Evolutionary conservation across 228 moss, liverwort and hornwort species (phyloP).

Genomic region (Sphagnum magellanicum): DNA sequence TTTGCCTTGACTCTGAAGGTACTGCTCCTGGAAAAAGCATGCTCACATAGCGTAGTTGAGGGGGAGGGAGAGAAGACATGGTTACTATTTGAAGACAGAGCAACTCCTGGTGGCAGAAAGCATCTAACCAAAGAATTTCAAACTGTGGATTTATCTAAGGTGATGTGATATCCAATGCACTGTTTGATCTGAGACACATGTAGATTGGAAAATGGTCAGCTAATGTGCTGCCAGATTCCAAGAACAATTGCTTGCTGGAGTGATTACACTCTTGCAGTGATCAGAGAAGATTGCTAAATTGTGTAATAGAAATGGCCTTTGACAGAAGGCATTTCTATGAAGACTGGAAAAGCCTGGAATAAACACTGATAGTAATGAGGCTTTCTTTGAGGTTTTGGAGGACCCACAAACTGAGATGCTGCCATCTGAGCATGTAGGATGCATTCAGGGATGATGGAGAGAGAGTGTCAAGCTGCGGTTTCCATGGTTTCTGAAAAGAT

Average conservation of each 20-base stretch:
- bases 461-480: constrained; percentile 2
- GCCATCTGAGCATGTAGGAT: neutral
- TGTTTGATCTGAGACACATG: too few species aligned
- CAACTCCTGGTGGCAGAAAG: too few species aligned
- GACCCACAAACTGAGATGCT: neutral
- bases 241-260: neutral
- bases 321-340: neutral
- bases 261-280: neutral
- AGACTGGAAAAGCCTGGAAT: neutral
- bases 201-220: neutral
- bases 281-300: neutral
- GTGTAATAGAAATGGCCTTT: neutral
- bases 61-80: neutral
- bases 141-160: too few species aligned
- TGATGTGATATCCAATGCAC: neutral
- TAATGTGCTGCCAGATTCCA: neutral
- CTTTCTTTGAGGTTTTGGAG: too few species aligned
- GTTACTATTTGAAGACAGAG: neutral
- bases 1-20: constrained; percentile 83
- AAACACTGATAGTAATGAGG: too few species aligned
- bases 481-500: constrained; percentile 1
- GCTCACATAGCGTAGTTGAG: too few species aligned
- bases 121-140: neutral
- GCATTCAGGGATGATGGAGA: neutral
- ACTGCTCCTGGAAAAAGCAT: too few species aligned